Percentiles rank a stretch among this genome's conserved stretches.
phyloP scores from a whole-genome alignment of 805 yeast genomes.

The Ogataea methylovora region DNA sequence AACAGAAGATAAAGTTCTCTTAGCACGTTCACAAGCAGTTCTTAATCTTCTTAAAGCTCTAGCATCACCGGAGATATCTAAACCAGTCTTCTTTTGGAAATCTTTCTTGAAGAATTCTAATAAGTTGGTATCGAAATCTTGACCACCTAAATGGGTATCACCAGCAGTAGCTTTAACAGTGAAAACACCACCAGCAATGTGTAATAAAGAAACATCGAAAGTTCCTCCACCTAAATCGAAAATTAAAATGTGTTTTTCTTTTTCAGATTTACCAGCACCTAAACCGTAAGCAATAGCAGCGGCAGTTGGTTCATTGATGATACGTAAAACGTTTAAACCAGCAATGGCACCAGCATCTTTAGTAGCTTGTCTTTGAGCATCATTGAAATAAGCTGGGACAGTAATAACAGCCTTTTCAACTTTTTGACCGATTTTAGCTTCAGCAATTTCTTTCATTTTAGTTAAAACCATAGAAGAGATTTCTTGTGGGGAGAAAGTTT shows the following conservation, averaged over 20 bases:
- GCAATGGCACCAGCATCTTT: conserved; percentile 98
- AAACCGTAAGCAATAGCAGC: conserved; percentile 97
- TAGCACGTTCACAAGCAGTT: conserved; percentile 98
- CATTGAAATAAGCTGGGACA: conserved; percentile 86
- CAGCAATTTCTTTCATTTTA: conserved; percentile 80
- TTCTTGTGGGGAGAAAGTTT: conserved; percentile 68
- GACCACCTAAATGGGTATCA: conserved; percentile 99
- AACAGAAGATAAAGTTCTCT: conserved; percentile 95
- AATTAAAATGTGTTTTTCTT: conserved; percentile 83
- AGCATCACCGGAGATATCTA: conserved; percentile 82
- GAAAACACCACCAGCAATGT: conserved; percentile 94
- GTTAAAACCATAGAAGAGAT: conserved; percentile 70
- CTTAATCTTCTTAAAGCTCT: conserved; percentile 97
- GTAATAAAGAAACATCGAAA: conserved; percentile 89
- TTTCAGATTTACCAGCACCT: conserved; percentile 77
- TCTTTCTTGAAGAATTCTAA: conserved; percentile 89
- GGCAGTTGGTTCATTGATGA: conserved; percentile 87
- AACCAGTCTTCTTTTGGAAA: conserved; percentile 87
- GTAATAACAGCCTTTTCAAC: conserved; percentile 73
- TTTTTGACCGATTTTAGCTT: conserved; percentile 63
- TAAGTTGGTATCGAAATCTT: conserved; percentile 96
- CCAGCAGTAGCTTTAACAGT: conserved; percentile 98
- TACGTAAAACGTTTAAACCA: conserved; percentile 85
- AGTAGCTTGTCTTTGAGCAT: conserved; percentile 89
- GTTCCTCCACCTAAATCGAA: conserved; percentile 99